Evolutionary conservation across 805 yeast genomes (phyloP), one percentile per base, ranked within the genome.

Genomic region (Lachancea kluyveri): DNA sequence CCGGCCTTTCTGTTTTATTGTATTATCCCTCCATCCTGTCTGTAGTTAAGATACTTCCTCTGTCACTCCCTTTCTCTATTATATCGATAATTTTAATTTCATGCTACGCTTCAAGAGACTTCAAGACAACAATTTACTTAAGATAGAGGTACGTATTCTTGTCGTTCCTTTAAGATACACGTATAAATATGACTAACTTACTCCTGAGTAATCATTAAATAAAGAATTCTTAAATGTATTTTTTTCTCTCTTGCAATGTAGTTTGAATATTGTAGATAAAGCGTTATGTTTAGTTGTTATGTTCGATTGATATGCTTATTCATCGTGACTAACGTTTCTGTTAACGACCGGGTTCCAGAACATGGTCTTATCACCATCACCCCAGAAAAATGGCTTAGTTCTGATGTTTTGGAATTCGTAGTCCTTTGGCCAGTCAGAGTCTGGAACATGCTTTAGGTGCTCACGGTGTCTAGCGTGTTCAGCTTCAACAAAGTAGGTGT

Each of bases 261-360:
- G n/a, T n/a, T n/a, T n/a, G n/a, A n/a, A n/a, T n/a, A n/a, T n/a
- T n/a, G n/a, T n/a, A n/a, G n/a, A n/a, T n/a, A n/a, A n/a, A n/a
- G n/a, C n/a, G n/a, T n/a, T n/a, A n/a, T n/a, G n/a, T n/a, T n/a
- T n/a, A n/a, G n/a, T n/a, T n/a, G n/a, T n/a, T n/a, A n/a, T n/a
- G n/a, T n/a, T n/a, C 18, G n/a, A 15, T 7, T 11, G n/a, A n/a
- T n/a, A n/a, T n/a, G n/a, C 21, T 20, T 13, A 21, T 26, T 37
- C 42, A 34, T 54, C 57, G 24, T 53, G 52, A 48, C 62, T 68
- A 54, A 81, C 65, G 70, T 84, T 84, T 74, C 95, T 85, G 83
- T 90, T 90, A 58, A 83, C 74, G 53, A 76, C 82, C 32, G 84
- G 72, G 72, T 86, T 86, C 98, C 98, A 92, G 82, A 92, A 92